Evolutionary conservation across 2,329 filamentous ascomycete species (phyloP), one percentile per base, ranked within the genome.

Genomic region (Aureobasidium sp.): DNA sequence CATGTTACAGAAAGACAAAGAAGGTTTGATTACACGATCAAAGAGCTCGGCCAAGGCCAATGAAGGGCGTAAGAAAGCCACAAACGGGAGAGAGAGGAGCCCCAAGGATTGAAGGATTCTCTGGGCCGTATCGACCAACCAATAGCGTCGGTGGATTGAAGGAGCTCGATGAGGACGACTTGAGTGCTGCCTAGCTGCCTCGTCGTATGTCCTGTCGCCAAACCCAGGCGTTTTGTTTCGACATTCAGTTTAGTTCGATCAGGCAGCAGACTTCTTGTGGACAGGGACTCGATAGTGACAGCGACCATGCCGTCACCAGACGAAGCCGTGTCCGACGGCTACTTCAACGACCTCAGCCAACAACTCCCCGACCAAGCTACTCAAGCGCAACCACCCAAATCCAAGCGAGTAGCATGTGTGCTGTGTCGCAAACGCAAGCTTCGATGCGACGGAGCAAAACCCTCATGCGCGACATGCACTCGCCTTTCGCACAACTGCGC

Each of bases 381-480:
- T 21, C 21, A 69, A 61, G 70, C 68, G 36, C 68, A 70, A 42
- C 68, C 69, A 39, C 72, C 73, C 11, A 79, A 78, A 64, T 69
- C 73, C n/a, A 97, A 97, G 80, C 85, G 93, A 67, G 89, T 97
- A 69, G 94, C 94, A 41, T 99, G 94, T 74, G 90, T 96, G 71
- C 86, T 97, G 65, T 99, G 94, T 73, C 83, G 93, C 69, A 94
- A 92, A 76, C 84, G 93, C 72, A 97, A 97, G 77, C 79, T 97
- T 67, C 88, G 89, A 75, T 97, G 92, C 75, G 92, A 97, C 73
- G 91, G 91, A 41, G 78, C 83, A 59, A 86, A 89, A 65, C 92
- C 92, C 27, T 90, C 88, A 67, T 96, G 92, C 72, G 91, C 88
- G 68, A 96, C 91, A 30, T 97, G 92, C 74, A 86, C 89, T 36